Evolutionary conservation across 768 basidiomycete genomes (phyloP), one percentile per base, ranked within the genome.

Genomic region (Pleurotus giganteus): DNA sequence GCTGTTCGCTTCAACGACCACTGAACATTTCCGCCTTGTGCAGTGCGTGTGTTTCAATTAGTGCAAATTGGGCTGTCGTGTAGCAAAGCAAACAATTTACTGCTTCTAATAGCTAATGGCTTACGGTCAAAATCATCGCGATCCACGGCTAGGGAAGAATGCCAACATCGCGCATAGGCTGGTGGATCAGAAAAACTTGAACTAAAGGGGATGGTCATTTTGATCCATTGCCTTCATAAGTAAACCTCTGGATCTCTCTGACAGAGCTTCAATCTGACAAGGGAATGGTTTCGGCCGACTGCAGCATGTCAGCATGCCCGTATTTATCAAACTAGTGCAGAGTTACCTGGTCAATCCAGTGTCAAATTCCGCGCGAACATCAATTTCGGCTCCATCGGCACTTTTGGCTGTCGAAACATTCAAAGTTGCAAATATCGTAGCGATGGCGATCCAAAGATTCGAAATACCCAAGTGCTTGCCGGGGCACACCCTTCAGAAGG

Each of bases 321-420:
- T 13, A 43, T 32, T 17, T 12, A 24, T 39, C 6, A 19, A 27
- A 45, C 6, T 17, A 23, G n/a, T 7, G 19, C 39, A 17, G 34
- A 58, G 74, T 29, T 39, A 76, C 77, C 78, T 69, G 57, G 80
- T 74, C 15, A 80, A 64, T 0, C 77, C 51, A 53, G 77, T 74
- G 12, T 74, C 71, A 57, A 73, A 74, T 4, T 58, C 65, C 3
- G 73, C 57, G 11, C 66, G 65, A 5, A 79, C 78, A 32, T 74
- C 71, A 17, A 79, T 61, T 23, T 61, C 59, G 24, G 17, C 28
- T 23, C 43, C 28, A 17, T n/a, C n/a, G 15, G 54, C 13, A 37
- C 55, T 37, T 32, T 19, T 24, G 11, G 60, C 47, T 12, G 57
- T 58, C n/a, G 24, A 37, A 47, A 68, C 58, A 28, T 63, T 36